Percentiles rank a stretch among this genome's conserved stretches.
Evolutionary conservation across 2,329 filamentous ascomycete genomes (phyloP).

Genomic region (Tolypocladium guangdongense): DNA sequence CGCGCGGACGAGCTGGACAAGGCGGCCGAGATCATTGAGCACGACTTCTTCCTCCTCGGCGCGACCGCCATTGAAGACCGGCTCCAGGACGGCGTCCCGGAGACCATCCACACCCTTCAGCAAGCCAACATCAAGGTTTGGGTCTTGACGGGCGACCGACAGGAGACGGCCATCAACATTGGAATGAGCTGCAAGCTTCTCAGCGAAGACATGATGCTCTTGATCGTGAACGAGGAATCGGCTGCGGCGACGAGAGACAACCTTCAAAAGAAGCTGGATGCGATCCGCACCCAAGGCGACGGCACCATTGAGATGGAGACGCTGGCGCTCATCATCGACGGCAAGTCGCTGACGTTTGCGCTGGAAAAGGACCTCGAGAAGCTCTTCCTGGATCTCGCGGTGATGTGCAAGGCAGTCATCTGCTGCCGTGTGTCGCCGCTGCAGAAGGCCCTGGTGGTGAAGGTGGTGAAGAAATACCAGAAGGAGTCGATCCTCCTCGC

Average conservation of each 20-base stretch:
- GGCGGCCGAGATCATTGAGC: conserved; percentile 89
- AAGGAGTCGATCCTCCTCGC: conserved; percentile 85
- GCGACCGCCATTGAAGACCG: conserved; percentile 97
- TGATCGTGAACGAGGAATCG: conserved; percentile 90
- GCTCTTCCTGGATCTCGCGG: conserved; percentile 80
- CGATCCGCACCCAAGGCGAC: conserved; percentile 73
- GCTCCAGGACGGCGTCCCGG: conserved; percentile 91
- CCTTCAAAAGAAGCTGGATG: conserved; percentile 84
- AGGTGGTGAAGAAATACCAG: conserved; percentile 88
- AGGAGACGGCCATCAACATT: conserved; percentile 99
- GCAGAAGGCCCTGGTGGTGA: conserved; percentile 95
- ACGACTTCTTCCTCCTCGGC: conserved; percentile 80
- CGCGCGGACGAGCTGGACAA: conserved; percentile 94
- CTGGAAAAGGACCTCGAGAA: conserved; percentile 92
- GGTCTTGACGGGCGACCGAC: conserved; percentile 93
- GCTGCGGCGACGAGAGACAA: conserved; percentile 74
- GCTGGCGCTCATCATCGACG: conserved; percentile 87
- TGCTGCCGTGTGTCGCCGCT: conserved; percentile 95
- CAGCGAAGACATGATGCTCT: conserved; percentile 94
- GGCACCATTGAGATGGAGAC: conserved; percentile 72
- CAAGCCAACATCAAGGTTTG: conserved; percentile 97
- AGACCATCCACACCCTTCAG: conserved; percentile 95
- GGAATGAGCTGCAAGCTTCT: conserved; percentile 99
- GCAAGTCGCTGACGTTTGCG: conserved; percentile 87
- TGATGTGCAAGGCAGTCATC: conserved; percentile 98